These are phyloP conservation scores for Tuber magnatum DNA, from an alignment of 495 filamentous ascomycete genomes.

Conservation along the genomic window DNA sequence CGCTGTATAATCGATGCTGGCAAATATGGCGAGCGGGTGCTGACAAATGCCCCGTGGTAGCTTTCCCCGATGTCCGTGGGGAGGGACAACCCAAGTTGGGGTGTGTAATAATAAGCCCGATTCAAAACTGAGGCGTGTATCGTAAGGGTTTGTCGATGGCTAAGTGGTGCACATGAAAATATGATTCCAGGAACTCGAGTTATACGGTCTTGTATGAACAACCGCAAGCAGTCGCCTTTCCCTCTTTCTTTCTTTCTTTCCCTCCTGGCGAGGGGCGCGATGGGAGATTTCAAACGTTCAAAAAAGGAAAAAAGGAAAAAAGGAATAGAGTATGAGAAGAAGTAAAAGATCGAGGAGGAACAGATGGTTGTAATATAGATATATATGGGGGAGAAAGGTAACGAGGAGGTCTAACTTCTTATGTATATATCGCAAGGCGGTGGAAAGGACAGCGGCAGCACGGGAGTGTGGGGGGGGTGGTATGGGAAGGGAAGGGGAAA, in stretches of 20 bases:
- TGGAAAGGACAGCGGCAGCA: neutral
- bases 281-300: neutral
- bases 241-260: neutral
- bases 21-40: neutral
- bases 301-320: too few species aligned
- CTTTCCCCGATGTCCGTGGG: neutral
- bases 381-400: neutral
- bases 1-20: neutral
- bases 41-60: too few species aligned
- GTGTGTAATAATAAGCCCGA: neutral
- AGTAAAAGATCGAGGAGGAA: neutral
- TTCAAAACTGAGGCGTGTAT: conserved; percentile 4
- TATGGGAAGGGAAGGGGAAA: neutral
- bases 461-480: neutral
- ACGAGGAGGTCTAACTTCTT: neutral
- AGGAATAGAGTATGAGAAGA: neutral
- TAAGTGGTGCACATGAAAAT: neutral
- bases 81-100: neutral
- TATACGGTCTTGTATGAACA: neutral
- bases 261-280: neutral
- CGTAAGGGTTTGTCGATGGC: neutral
- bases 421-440: neutral
- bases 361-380: neutral
- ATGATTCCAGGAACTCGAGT: neutral
- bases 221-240: neutral